Conservation (phyloP, 1,284 basidiomycete species). For the Leccinum fuscescens region DNA sequence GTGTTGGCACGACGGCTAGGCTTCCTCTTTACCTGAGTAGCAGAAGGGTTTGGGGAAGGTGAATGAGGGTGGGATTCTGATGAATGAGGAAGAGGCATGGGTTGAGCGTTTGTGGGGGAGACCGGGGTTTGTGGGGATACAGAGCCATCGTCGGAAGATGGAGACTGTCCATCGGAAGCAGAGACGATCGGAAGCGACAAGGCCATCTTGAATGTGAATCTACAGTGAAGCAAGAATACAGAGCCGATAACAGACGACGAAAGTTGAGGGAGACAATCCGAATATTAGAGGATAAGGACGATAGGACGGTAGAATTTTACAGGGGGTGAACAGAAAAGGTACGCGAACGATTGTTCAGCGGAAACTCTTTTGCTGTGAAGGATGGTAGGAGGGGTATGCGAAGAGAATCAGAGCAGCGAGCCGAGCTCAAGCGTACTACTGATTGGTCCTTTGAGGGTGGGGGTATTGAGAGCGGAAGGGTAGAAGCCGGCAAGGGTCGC, state of each 20-base stretch:
- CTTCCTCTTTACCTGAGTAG: conserved; percentile 61
- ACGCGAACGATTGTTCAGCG: conserved; percentile 62
- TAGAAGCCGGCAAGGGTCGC: conserved; percentile 92
- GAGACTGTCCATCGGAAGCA: conserved; percentile 42
- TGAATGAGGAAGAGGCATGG: conserved; percentile 35
- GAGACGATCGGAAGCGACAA: conserved; percentile 51
- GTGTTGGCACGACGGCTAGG: conserved; percentile 84
- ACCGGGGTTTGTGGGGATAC: conserved; percentile 50
- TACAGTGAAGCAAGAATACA: conserved; percentile 18
- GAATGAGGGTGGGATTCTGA: conserved; percentile 23
- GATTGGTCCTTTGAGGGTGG: conserved; percentile 33
- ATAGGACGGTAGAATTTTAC: conserved; percentile 24
- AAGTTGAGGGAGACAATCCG: not conserved
- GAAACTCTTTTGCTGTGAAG: conserved; percentile 38
- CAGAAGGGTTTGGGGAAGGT: conserved; percentile 16
- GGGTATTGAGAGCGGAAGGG: conserved; percentile 43
- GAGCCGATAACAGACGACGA: conserved; percentile 7
- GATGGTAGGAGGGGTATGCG: conserved; percentile 22
- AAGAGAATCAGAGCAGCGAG: conserved; percentile 51
- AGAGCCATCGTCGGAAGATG: conserved; percentile 45
- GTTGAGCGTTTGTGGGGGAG: conserved; percentile 42
- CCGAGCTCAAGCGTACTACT: conserved; percentile 66
- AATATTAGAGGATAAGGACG: conserved; percentile 20
- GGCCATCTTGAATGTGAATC: conserved; percentile 42
- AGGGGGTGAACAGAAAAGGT: conserved; percentile 23